phyloP scores from a whole-genome alignment of 1,284 basidiomycete genomes.

The Tausonia pullulans region DNA sequence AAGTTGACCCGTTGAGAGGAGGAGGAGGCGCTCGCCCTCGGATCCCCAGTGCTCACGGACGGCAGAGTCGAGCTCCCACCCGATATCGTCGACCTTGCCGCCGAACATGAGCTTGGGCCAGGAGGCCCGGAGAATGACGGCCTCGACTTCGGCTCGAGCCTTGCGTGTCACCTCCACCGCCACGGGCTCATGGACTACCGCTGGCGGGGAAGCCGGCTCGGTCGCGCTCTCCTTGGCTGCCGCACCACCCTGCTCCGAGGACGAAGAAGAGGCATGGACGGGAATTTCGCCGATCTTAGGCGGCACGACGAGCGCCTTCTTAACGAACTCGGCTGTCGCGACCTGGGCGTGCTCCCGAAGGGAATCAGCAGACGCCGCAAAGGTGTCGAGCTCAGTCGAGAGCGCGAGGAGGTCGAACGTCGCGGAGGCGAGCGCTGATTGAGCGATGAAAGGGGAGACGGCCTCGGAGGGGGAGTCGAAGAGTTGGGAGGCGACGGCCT shows the following conservation, averaged over 20 bases:
- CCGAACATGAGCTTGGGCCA: slow-evolving; percentile 41
- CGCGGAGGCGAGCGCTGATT: slow-evolving; percentile 7
- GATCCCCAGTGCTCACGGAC: slow-evolving; percentile 51
- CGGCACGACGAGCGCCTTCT: background rate
- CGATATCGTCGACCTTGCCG: slow-evolving; percentile 57
- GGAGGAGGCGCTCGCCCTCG: slow-evolving; percentile 53
- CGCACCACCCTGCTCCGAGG: background rate
- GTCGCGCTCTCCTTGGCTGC: background rate
- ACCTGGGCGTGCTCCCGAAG: too few relatives aligned
- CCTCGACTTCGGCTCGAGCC: background rate
- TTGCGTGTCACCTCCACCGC: background rate
- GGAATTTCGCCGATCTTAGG: background rate
- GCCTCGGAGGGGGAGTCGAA: background rate
- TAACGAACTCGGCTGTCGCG: background rate
- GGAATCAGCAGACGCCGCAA: background rate
- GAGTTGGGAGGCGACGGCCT: background rate
- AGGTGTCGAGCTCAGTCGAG: background rate
- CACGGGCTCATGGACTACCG: background rate
- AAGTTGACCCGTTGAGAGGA: slow-evolving; percentile 58
- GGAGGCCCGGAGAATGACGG: background rate
- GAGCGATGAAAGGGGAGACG: background rate
- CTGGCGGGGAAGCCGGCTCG: too few relatives aligned
- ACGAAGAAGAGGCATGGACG: too few relatives aligned
- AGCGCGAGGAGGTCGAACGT: slow-evolving; percentile 6
- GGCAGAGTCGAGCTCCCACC: slow-evolving; percentile 44